phyloP scores from a whole-genome alignment of 306 rosid genomes.

The Purshia tridentata region DNA sequence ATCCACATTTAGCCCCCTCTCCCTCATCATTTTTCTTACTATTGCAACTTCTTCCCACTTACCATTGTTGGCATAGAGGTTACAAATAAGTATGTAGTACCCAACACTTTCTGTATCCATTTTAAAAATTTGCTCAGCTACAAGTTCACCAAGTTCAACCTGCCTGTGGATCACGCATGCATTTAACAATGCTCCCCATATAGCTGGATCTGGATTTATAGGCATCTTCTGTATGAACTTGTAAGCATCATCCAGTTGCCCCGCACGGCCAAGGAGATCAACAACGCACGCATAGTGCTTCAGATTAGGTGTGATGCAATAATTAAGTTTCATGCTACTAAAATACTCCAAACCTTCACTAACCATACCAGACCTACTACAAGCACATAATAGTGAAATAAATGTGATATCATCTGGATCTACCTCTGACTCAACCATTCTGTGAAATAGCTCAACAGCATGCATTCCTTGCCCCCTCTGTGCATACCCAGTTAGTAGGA shows the following conservation, averaged over 20 bases:
- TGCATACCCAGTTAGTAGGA: conserved; percentile 74
- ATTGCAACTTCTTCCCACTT: conserved; percentile 75
- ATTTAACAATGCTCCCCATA: conserved; percentile 92
- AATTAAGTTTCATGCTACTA: conserved; percentile 46
- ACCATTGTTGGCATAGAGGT: conserved; percentile 61
- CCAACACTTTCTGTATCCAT: conserved; percentile 57
- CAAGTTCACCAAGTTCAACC: conserved; percentile 84
- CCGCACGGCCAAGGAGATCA: conserved; percentile 82
- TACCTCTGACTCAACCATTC: conserved; percentile 58
- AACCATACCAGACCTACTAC: conserved; percentile 84
- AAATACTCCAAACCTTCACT: conserved; percentile 75
- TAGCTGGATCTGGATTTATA: conserved; percentile 67
- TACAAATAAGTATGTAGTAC: conserved; percentile 74
- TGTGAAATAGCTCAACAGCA: conserved; percentile 54
- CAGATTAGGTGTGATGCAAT: conserved; percentile 61
- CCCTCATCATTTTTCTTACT: conserved; percentile 65
- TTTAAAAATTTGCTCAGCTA: conserved; percentile 59
- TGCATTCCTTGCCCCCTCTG: conserved; percentile 60
- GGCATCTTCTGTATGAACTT: conserved; percentile 73
- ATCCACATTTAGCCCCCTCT: conserved; percentile 70
- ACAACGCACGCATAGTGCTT: conserved; percentile 83
- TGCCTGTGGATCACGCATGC: conserved; percentile 70
- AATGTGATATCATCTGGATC: conserved; percentile 72
- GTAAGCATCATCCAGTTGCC: conserved; percentile 60
- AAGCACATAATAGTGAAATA: conserved; percentile 66